Evolutionary conservation across 2,329 filamentous ascomycete species (phyloP).

Genomic region (Lecanicillium sp.): DNA sequence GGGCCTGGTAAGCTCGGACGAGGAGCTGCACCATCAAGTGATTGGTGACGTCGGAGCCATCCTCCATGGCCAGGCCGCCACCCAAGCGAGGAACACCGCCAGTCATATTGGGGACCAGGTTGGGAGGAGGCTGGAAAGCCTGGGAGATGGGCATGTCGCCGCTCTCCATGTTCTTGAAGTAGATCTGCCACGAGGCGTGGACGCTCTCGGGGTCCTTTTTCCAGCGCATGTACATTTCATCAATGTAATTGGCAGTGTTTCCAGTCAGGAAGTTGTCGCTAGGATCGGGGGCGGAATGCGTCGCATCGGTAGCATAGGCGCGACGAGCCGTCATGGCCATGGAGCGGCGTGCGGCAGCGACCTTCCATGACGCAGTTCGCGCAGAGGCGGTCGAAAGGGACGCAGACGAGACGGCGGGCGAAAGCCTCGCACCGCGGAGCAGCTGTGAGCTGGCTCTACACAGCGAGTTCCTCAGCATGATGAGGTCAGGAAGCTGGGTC

Average conservation of each 20-base stretch:
- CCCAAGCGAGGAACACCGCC: slow-evolving; percentile 68
- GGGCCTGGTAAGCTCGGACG: slow-evolving; percentile 93
- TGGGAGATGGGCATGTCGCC: slow-evolving; percentile 97
- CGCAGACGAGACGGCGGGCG: slow-evolving; percentile 31
- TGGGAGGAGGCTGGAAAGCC: slow-evolving; percentile 93
- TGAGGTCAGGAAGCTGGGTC: slow-evolving; percentile 24
- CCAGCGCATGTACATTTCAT: slow-evolving; percentile 99
- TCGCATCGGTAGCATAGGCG: slow-evolving; percentile 45
- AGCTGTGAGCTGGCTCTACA: slow-evolving; percentile 58
- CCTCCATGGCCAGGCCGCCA: slow-evolving; percentile 57
- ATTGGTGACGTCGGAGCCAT: slow-evolving; percentile 80
- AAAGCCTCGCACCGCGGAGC: slow-evolving; percentile 44
- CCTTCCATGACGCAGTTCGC: slow-evolving; percentile 33
- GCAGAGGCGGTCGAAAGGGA: slow-evolving; percentile 32
- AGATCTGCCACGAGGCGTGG: slow-evolving; percentile 97
- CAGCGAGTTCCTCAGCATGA: slow-evolving; percentile 66
- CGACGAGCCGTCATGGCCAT: slow-evolving; percentile 41
- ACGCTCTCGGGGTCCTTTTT: slow-evolving; percentile 88
- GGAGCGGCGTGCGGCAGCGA: slow-evolving; percentile 38
- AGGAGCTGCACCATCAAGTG: slow-evolving; percentile 97
- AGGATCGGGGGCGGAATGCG: slow-evolving; percentile 56
- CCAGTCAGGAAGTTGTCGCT: slow-evolving; percentile 96
- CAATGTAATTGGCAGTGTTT: slow-evolving; percentile 97
- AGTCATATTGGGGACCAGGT: slow-evolving; percentile 73
- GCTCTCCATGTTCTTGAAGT: slow-evolving; percentile 99